phyloP scores from a whole-genome alignment of 306 rosid genomes.

The Sophora flavescens region DNA sequence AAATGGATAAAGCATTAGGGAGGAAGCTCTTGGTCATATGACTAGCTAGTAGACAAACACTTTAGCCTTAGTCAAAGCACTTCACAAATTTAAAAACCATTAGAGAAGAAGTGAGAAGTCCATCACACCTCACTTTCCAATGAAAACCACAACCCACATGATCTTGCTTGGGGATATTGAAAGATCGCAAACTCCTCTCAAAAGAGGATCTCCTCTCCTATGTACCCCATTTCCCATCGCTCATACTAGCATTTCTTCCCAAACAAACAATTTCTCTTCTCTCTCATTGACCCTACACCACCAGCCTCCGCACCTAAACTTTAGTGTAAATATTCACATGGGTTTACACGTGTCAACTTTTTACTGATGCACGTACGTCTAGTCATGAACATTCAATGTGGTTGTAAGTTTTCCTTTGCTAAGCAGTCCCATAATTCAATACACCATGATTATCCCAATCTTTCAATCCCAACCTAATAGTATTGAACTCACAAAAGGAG shows the following conservation, averaged over 20 bases:
- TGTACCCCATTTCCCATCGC: slow-evolving; percentile 44
- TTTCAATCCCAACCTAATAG: slow-evolving; percentile 47
- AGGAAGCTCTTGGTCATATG: slow-evolving; percentile 42
- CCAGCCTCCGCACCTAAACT: slow-evolving; percentile 42
- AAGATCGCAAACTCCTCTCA: slow-evolving; percentile 55
- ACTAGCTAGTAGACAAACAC: slow-evolving; percentile 44
- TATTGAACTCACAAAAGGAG: slow-evolving; percentile 53
- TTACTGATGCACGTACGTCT: slow-evolving; percentile 18
- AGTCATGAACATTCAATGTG: slow-evolving; percentile 10
- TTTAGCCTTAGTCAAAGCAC: slow-evolving; percentile 53
- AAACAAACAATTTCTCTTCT: slow-evolving; percentile 41
- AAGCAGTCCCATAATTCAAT: slow-evolving; percentile 57
- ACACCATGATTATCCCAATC: slow-evolving; percentile 47
- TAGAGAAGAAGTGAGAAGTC: slow-evolving; percentile 28
- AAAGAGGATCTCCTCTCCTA: slow-evolving; percentile 51
- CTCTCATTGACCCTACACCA: slow-evolving; percentile 46
- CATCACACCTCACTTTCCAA: slow-evolving; percentile 63
- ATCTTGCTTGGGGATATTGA: slow-evolving; percentile 70
- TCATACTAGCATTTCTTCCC: slow-evolving; percentile 47
- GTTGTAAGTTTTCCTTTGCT: slow-evolving; percentile 39
- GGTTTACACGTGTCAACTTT: slow-evolving; percentile 40
- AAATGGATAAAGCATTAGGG: slow-evolving; percentile 34
- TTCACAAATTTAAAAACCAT: slow-evolving; percentile 42
- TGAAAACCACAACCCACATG: slow-evolving; percentile 69
- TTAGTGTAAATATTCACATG: slow-evolving; percentile 9